Conservation (phyloP, 2,329 filamentous ascomycete genomes). For the Clonostachys chloroleuca region DNA sequence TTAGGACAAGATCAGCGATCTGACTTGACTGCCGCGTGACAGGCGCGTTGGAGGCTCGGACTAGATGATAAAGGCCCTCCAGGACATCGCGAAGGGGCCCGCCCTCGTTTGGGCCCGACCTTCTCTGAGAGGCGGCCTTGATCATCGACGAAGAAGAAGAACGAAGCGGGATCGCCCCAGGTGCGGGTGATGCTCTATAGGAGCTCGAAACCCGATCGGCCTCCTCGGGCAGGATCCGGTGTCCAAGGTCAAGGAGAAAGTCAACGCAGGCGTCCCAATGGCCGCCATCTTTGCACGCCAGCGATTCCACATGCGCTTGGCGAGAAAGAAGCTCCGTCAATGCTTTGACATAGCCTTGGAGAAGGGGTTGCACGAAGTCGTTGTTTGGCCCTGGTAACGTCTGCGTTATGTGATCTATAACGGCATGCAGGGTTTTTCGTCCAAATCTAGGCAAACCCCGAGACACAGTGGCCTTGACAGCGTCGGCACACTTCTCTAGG, state of each 20-base stretch:
- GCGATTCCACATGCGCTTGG: constrained; percentile 74
- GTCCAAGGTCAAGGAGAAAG: constrained; percentile 64
- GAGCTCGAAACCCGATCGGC: constrained; percentile 25
- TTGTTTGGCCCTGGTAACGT: constrained; percentile 59
- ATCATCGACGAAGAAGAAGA: constrained; percentile 18
- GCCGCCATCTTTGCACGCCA: constrained; percentile 50
- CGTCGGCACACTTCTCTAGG: constrained; percentile 65
- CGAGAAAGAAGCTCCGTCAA: constrained; percentile 67
- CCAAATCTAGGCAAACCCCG: constrained; percentile 65
- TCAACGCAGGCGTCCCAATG: constrained; percentile 66
- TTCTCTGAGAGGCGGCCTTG: constrained; percentile 21
- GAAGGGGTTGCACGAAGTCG: constrained; percentile 63
- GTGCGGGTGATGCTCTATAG: constrained; percentile 33
- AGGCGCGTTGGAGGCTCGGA: constrained; percentile 64
- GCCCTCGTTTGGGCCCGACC: constrained; percentile 16
- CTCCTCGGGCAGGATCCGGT: constrained; percentile 37
- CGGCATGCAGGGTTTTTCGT: constrained; percentile 70
- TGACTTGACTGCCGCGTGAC: constrained; percentile 49
- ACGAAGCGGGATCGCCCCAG: constrained; percentile 20
- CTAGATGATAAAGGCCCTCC: constrained; percentile 60
- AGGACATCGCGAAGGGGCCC: constrained; percentile 36
- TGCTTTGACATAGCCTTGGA: constrained; percentile 74
- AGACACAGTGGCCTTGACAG: constrained; percentile 68
- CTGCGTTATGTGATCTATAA: constrained; percentile 80
- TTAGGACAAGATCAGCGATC: constrained; percentile 51